These are phyloP conservation scores for Volvox africanus DNA, from an alignment of 139 green algal species.

Conservation along the genomic window DNA sequence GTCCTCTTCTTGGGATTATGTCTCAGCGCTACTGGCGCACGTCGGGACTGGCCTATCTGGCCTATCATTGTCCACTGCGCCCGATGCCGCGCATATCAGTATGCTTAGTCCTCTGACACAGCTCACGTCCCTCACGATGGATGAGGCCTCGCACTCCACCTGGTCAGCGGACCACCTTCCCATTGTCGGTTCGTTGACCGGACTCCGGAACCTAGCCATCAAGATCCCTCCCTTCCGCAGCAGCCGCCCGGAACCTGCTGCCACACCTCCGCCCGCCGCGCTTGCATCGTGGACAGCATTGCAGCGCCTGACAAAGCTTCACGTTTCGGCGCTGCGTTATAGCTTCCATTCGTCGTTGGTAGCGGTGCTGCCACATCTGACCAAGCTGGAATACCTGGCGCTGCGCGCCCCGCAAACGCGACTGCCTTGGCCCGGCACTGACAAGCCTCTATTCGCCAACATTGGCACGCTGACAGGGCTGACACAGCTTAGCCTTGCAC, in stretches of 20 bases:
- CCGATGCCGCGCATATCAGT: conserved; percentile 27
- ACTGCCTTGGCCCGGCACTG: conserved; percentile 39
- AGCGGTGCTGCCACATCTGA: conserved; percentile 33
- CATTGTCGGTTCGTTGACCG: conserved; percentile 45
- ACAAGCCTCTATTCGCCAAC: conserved; percentile 43
- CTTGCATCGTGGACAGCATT: conserved; percentile 20
- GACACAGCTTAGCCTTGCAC: conserved; percentile 32
- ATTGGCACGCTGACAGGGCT: conserved; percentile 42
- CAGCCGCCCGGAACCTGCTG: not conserved
- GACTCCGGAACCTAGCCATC: conserved; percentile 29
- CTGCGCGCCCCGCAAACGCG: conserved; percentile 42
- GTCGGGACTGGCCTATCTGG: not conserved
- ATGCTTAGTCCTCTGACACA: conserved; percentile 34
- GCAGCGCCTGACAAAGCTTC: conserved; percentile 45
- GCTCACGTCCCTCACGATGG: conserved; percentile 41
- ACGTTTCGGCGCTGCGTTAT: conserved; percentile 36
- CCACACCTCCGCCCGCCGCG: not conserved
- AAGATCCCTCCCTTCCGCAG: conserved; percentile 43
- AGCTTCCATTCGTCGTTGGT: conserved; percentile 39
- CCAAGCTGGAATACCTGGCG: conserved; percentile 42
- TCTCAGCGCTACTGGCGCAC: not conserved
- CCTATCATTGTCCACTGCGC: conserved; percentile 39
- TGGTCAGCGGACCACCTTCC: conserved; percentile 38
- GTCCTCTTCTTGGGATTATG: conserved; percentile 28
- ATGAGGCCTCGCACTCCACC: conserved; percentile 37